These are phyloP conservation scores for Hexamita inflata DNA, from an alignment of 208 protist species.

Conservation along the genomic window DNA sequence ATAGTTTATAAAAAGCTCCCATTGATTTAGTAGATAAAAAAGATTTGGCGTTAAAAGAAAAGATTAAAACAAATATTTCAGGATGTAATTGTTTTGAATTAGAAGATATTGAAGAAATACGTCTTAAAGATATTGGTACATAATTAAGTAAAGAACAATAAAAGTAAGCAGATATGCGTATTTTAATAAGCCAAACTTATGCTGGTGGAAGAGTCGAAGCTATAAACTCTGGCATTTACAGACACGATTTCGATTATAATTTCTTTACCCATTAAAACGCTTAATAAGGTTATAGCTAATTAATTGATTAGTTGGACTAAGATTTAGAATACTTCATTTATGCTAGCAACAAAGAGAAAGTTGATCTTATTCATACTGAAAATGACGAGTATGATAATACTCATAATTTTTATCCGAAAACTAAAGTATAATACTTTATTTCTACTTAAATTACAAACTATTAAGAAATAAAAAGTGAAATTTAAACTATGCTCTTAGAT, in stretches of 20 bases:
- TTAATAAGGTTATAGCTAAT: constrained; percentile 48
- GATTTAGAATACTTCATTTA: constrained; percentile 66
- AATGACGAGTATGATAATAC: constrained; percentile 27
- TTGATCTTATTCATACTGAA: constrained; percentile 48
- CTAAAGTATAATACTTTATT: neutral
- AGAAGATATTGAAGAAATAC: too few species aligned
- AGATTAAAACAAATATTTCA: constrained; percentile 20
- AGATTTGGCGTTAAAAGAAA: too few species aligned
- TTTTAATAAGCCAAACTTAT: constrained; percentile 96
- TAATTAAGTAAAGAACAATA: too few species aligned
- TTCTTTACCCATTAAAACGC: constrained; percentile 74
- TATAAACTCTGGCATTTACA: constrained; percentile 71
- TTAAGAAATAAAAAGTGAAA: neutral
- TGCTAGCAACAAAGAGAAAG: constrained; percentile 55
- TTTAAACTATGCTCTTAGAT: neutral
- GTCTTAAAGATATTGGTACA: too few species aligned
- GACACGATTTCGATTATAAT: constrained; percentile 73
- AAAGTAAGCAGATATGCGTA: constrained; percentile 5
- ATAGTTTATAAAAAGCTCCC: neutral
- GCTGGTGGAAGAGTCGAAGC: constrained; percentile 76
- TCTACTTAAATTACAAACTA: neutral
- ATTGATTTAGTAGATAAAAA: too few species aligned
- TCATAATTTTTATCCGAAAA: neutral
- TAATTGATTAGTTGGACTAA: constrained; percentile 74
- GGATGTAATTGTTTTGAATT: neutral